Evolutionary conservation across 2,329 filamentous ascomycete species (phyloP).

Genomic region (Tolypocladium album): DNA sequence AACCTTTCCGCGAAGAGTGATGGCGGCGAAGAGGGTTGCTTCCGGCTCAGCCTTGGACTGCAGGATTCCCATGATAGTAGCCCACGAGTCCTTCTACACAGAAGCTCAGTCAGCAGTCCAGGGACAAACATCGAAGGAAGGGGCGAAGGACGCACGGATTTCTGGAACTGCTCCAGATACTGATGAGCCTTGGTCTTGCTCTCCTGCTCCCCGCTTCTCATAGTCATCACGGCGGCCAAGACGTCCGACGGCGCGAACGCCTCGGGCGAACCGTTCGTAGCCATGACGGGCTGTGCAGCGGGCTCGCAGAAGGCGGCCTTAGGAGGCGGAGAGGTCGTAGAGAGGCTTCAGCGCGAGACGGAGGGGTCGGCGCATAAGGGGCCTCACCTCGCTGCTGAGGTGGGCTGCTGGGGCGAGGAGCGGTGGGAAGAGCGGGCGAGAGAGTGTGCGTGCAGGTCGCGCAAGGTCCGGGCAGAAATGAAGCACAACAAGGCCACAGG

Average conservation of each 20-base stretch:
- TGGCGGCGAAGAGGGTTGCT: constrained; percentile 89
- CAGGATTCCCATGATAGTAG: constrained; percentile 73
- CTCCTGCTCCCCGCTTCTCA: constrained; percentile 74
- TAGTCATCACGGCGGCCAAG: constrained; percentile 78
- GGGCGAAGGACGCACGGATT: constrained; percentile 56
- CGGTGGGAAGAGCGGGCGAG: not conserved
- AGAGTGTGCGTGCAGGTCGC: not conserved
- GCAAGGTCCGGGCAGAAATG: not conserved
- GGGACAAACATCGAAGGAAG: not conserved
- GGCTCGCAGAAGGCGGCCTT: not conserved
- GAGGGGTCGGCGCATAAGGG: not conserved
- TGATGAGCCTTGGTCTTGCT: constrained; percentile 86
- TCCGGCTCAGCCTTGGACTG: constrained; percentile 73
- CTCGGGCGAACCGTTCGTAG: constrained; percentile 52
- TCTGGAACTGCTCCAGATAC: constrained; percentile 91
- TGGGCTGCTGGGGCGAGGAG: not conserved
- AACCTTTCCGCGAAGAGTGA: constrained; percentile 96
- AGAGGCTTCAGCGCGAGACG: not conserved
- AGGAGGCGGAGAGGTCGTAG: not conserved
- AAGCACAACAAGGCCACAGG: not conserved
- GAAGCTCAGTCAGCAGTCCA: not conserved
- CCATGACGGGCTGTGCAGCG: constrained; percentile 40
- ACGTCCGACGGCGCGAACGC: constrained; percentile 67
- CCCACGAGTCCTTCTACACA: constrained; percentile 80
- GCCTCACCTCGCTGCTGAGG: not conserved